Evolutionary conservation across 164 flowering plant genomes (phyloP).

Genomic region (Magnolia officinalis): DNA sequence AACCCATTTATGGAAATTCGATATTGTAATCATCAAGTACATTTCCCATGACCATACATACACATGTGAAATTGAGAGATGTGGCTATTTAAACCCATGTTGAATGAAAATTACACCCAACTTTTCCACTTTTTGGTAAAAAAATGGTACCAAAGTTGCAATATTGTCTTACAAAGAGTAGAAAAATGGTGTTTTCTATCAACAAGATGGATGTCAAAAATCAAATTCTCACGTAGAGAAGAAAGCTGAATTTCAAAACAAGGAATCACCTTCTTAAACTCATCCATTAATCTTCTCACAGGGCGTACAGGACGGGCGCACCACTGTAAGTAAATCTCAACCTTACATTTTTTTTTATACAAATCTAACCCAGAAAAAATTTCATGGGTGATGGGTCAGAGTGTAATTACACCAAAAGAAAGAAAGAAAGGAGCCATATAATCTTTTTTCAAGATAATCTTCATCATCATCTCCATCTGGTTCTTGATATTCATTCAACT

Average conservation of each 20-base stretch:
- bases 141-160: not conserved
- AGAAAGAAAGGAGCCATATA: not conserved
- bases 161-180: not conserved
- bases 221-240: not conserved
- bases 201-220: not conserved
- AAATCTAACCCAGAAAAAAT: slow-evolving; percentile 21
- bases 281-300: slow-evolving; percentile 12
- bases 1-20: too few species aligned
- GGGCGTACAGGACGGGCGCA: slow-evolving; percentile 9
- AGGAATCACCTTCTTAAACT: slow-evolving; percentile 8
- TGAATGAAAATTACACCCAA: not conserved
- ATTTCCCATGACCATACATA: not conserved
- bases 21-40: too few species aligned
- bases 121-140: not conserved
- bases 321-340: slow-evolving; percentile 28
- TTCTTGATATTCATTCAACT: slow-evolving; percentile 20
- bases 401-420: slow-evolving; percentile 3
- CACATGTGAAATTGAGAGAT: not conserved
- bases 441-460: not conserved
- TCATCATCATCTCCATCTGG: not conserved
- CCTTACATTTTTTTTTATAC: slow-evolving; percentile 20
- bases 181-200: not conserved
- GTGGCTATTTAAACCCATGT: not conserved
- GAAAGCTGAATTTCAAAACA: slow-evolving; percentile 6
- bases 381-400: slow-evolving; percentile 28